Conservation (phyloP, 2,329 filamentous ascomycete genomes). For the Macrophomina pseudophaseolina region DNA sequence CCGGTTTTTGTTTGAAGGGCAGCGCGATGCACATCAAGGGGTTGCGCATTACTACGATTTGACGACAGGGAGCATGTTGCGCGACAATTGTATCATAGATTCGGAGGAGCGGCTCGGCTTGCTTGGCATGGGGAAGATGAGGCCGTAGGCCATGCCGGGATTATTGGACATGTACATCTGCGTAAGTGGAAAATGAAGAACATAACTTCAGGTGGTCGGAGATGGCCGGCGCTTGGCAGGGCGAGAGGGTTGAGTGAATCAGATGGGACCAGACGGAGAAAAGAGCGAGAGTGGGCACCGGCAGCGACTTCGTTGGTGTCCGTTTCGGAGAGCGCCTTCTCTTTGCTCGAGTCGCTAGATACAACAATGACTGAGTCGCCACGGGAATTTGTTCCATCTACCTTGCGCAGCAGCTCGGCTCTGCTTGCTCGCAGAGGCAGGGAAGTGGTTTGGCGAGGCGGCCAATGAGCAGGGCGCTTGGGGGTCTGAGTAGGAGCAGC, state of each 20-base stretch:
- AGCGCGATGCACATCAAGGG: constrained; percentile 5
- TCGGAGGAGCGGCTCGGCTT: not conserved
- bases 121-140: constrained; percentile 7
- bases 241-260: not conserved
- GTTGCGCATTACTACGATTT: not conserved
- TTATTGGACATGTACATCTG: not conserved
- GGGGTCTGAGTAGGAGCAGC: not conserved
- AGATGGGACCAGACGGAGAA: too few relatives aligned
- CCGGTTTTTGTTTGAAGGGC: not conserved
- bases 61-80: constrained; percentile 1
- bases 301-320: not conserved
- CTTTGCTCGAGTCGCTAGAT: not conserved
- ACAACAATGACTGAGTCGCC: constrained; percentile 2
- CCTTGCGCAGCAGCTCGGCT: constrained; percentile 12
- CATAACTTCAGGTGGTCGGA: not conserved
- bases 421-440: constrained; percentile 17
- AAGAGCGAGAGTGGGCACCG: not conserved
- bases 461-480: not conserved
- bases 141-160: not conserved
- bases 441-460: constrained; percentile 2
- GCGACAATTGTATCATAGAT: constrained; percentile 12
- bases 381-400: constrained; percentile 3
- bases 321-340: not conserved
- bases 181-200: constrained; percentile 3
- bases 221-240: constrained; percentile 15